Base-by-base conservation (phyloP, 139 green algal genomes). In the Picochlorum sp. region DNA sequence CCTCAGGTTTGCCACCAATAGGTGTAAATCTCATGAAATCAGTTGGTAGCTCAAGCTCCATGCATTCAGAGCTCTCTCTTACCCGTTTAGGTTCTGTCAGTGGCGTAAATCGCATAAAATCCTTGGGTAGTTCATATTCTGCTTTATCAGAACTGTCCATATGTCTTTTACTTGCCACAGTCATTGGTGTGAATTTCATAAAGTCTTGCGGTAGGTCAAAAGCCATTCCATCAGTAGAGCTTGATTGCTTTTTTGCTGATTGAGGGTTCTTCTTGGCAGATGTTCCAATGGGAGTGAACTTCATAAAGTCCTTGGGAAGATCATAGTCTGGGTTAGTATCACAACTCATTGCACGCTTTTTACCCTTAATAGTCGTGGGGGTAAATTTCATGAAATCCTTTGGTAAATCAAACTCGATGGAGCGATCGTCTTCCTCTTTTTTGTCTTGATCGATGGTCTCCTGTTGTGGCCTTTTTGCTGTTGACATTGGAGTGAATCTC, bases 341-440 rank as follows among this genome's bases (percentile, higher is more conserved):
- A 30, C 26, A 7, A 14, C 7, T 24, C n/a, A 13, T 59, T n/a
- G 52, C 20, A 26, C n/a, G 20, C 16, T 28, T 59, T 2, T 18
- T 30, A 14, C 20, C 20, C 33, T 44, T 59, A 14, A 12, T 43
- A 30, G n/a, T 12, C 20, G n/a, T 30, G 8, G 24, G 52, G 20
- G 52, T 39, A 22, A 51, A 55, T 16, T 14, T 18, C 44, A 33
- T 26, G n/a, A 36, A 49, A 37, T 63, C 65, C 63, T 39, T 39
- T 2, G 66, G 66, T 37, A 73, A 44, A 41, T 73, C 59, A 56
- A 73, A 33, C 39, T 47, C 39, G 22, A 47, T n/a, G 5, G 30
- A 62, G 37, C 65, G 45, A 20, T 68, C 65, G 7, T 63, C 32
- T 28, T 53, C 25, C 22, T 47, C 39, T 47, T 47, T 47, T n/a